Conservation (phyloP, 2,329 filamentous ascomycete species). For the Myriangium duriaei region DNA sequence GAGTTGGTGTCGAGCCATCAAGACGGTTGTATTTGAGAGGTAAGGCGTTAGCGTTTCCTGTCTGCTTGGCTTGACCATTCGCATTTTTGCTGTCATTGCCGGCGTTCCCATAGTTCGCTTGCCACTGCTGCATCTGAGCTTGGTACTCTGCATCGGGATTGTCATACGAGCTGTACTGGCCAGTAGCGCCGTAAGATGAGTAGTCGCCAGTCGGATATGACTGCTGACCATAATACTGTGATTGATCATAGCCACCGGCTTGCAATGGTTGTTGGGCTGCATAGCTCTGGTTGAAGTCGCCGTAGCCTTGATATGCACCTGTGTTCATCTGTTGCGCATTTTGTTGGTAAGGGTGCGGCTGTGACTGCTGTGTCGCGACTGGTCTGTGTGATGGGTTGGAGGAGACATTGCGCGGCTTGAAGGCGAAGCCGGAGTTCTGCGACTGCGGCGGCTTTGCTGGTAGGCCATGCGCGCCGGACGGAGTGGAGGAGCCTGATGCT, state of each 20-base stretch:
- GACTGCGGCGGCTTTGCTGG: slow-evolving; percentile 20
- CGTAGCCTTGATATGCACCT: slow-evolving; percentile 7
- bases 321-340: slow-evolving; percentile 10
- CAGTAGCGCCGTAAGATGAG: slow-evolving; percentile 19
- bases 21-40: slow-evolving; percentile 11
- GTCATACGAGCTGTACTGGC: slow-evolving; percentile 14
- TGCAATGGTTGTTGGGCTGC: slow-evolving; percentile 29
- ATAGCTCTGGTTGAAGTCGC: slow-evolving; percentile 15
- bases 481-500: slow-evolving; percentile 13
- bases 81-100: slow-evolving; percentile 19
- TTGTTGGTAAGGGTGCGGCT: slow-evolving; percentile 4
- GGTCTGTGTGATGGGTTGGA: slow-evolving; percentile 16
- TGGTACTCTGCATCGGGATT: slow-evolving; percentile 64
- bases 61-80: slow-evolving; percentile 21
- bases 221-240: slow-evolving; percentile 28
- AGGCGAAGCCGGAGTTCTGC: slow-evolving; percentile 30
- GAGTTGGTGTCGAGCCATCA: slow-evolving; percentile 7
- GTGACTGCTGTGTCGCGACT: slow-evolving; percentile 2
- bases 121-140: slow-evolving; percentile 88
- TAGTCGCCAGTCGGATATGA: slow-evolving; percentile 24
- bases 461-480: slow-evolving; percentile 11
- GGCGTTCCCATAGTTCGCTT: slow-evolving; percentile 60
- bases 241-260: slow-evolving; percentile 27
- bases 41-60: slow-evolving; percentile 21
- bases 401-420: slow-evolving; percentile 48